Percentiles rank a stretch among this genome's conserved stretches.
Conservation (phyloP, 2,329 filamentous ascomycete species). For the Scortechinia acanthostroma region DNA sequence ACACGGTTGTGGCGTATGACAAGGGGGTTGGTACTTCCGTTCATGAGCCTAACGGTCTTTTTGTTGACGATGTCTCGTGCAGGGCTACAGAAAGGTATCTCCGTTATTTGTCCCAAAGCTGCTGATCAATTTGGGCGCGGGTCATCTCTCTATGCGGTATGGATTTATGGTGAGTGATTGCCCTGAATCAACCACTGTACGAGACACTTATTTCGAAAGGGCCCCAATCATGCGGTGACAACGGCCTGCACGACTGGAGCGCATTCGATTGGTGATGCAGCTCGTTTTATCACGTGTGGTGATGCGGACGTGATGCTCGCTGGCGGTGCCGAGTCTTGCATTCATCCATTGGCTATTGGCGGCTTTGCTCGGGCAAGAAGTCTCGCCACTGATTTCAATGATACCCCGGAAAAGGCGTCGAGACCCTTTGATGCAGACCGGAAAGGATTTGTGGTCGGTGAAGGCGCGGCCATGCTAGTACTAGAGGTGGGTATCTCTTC, state of each 20-base stretch:
- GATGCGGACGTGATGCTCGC: conserved; percentile 94
- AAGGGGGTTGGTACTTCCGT: conserved; percentile 47
- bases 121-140: conserved; percentile 88
- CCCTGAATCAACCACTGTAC: neutral
- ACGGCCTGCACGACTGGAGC: conserved; percentile 95
- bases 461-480: conserved; percentile 81
- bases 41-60: no score
- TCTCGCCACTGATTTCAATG: conserved; percentile 74
- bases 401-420: conserved; percentile 63
- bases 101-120: conserved; percentile 89
- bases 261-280: conserved; percentile 88
- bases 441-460: conserved; percentile 83
- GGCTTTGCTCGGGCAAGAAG: conserved; percentile 86
- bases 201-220: conserved; percentile 33
- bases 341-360: conserved; percentile 86
- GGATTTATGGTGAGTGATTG: conserved; percentile 42
- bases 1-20: conserved; percentile 71
- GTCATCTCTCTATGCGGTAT: conserved; percentile 88
- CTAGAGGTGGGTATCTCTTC: conserved; percentile 48
- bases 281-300: conserved; percentile 82
- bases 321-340: conserved; percentile 90
- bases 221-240: conserved; percentile 85
- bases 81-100: conserved; percentile 90
- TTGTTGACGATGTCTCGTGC: neutral
- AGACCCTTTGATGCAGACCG: conserved; percentile 79